These are phyloP conservation scores for Tolypocladium nubicola DNA, from an alignment of 2,329 filamentous ascomycete species.

Conservation along the genomic window DNA sequence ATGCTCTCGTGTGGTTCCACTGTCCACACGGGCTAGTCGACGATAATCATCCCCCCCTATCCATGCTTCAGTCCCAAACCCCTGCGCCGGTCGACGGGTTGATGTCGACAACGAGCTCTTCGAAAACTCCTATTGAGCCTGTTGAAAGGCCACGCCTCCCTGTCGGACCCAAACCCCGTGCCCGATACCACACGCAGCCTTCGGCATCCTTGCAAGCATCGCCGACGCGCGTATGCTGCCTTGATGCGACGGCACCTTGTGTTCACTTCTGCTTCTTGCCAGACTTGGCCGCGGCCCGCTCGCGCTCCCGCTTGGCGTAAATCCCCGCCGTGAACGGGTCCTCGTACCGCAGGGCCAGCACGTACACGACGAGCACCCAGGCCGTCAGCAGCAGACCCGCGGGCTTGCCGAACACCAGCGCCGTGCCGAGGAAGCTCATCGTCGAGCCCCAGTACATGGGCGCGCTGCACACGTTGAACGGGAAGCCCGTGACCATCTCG, in stretches of 20 bases:
- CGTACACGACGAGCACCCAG: conserved; percentile 68
- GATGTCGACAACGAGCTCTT: conserved; percentile 1
- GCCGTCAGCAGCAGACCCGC: conserved; percentile 70
- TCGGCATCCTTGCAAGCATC: background rate
- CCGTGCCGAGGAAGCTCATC: conserved; percentile 81
- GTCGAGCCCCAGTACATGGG: conserved; percentile 97
- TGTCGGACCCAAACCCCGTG: background rate
- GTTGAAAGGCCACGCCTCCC: conserved; percentile 8
- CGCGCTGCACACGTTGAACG: conserved; percentile 81
- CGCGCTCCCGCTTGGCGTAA: conserved; percentile 72
- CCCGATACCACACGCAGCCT: background rate
- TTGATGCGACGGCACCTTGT: background rate
- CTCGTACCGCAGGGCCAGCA: conserved; percentile 73
- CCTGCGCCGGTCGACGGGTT: conserved; percentile 1
- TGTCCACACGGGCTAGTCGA: background rate
- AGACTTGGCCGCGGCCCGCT: conserved; percentile 34
- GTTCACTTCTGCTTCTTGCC: conserved; percentile 42
- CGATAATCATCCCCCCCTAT: background rate
- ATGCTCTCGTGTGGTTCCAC: background rate
- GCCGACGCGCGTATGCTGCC: background rate
- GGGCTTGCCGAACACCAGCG: conserved; percentile 76
- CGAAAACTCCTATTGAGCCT: conserved; percentile 3
- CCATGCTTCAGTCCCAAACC: background rate
- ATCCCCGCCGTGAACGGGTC: conserved; percentile 92
- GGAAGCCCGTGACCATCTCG: conserved; percentile 84